Base-by-base conservation (phyloP, 1,284 basidiomycete species). In the Apiotrichum domesticum region DNA sequence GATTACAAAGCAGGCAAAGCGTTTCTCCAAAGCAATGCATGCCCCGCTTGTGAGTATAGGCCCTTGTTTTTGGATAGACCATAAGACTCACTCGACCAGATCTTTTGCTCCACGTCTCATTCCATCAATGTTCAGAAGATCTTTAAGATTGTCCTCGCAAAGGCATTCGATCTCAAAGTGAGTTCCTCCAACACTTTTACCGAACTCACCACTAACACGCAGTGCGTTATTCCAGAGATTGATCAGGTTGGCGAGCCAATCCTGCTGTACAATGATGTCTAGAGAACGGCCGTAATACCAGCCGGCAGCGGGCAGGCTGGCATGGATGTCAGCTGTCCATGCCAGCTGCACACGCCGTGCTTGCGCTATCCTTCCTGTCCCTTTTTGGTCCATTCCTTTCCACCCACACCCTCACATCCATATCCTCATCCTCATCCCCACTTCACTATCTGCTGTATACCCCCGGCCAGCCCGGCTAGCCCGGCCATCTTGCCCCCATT, bases 81-180 rank as follows among this genome's bases (percentile, higher is more conserved):
- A 21, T 21, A 21, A 21, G 21, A 21, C 57, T 55, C 13, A 61
- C 51, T 35, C 6, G 21, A 4, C 14, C 54, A 77, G 67, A 95
- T 98, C 76, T 98, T 98, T 78, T 98, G 93, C 78, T 97, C 93
- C 46, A 98, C 95, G 43, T 90, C 90, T 42, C 92, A 94, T 65
- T 92, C 92, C 58, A 96, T 98, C 80, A 98, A 98, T 75, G 94
- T 98, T 53, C 95, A 98, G 81, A 96, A 98, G 82, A 98, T 98
- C 67, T 97, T 97, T 85, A 96, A 97, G 65, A 76, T 75, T 46
- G 74, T 73, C 13, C 66, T 75, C 15, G 75, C 78, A 6, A 77
- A 78, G 63, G 75, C 74, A 5, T 79, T 78, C 54, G 77, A 78
- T 62, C 69, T 78, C 33, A 77, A 78, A 63, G 74, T 74, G 46